Base-by-base conservation (phyloP, 1,139 yeast species). In the Hemisphaericaspora lyxosophila region DNA sequence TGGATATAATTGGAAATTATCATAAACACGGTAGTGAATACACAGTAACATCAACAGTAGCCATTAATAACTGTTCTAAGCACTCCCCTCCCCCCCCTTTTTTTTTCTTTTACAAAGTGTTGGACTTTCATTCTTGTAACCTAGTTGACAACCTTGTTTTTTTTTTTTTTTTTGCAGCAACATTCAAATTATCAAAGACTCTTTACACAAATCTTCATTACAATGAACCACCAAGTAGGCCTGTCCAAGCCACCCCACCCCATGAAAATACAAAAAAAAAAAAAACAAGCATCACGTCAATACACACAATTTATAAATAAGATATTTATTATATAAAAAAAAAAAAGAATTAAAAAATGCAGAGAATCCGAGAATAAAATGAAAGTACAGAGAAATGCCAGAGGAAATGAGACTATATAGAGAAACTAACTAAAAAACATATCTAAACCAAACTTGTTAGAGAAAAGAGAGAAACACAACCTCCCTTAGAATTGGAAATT, bases 401-500 rank as follows among this genome's bases (percentile, higher is more conserved):
- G 30, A 26, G 30, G n/a, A 26, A 13, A 26, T 24, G 13, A 26
- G 9, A 26, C 16, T 13, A 26, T 26, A 16, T 15, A 15, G 19
- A 9, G 16, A 26, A 15, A 26, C 28, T 13, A 15, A 16, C 8
- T 8, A 11, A 31, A 11, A 31, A 31, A 12, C 27, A 34, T n/a
- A n/a, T n/a, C n/a, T n/a, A n/a, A n/a, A n/a, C n/a, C n/a, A n/a
- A n/a, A n/a, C n/a, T n/a, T n/a, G n/a, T n/a, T n/a, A n/a, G n/a
- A 23, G 22, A 15, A 35, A 20, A 4, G 6, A 36, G 17, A 27
- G 8, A 25, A 13, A 2, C 16, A 26, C 12, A 26, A n/a, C 16
- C 14, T 15, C 5, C 13, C 9, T 51, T 59, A 73, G 48, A 78
- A 78, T 47, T 74, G 69, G 57, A 75, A 77, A 49, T 75, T 76